Evolutionary conservation across 495 filamentous ascomycete species (phyloP), one percentile per base, ranked within the genome.

Genomic region (Cercophora newfieldiana): DNA sequence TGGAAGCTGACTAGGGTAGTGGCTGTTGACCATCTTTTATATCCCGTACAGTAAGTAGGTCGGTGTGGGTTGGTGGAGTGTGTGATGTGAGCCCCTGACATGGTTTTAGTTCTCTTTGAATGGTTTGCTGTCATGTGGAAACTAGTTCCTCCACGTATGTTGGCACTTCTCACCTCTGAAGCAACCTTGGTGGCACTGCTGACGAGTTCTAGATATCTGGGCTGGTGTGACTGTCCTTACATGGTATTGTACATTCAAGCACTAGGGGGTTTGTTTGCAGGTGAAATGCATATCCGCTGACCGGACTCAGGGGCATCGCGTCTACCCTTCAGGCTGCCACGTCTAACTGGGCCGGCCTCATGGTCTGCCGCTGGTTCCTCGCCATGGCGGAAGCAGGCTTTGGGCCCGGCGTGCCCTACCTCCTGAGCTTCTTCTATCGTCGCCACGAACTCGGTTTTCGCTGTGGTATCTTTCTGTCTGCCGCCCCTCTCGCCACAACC

Each of bases 361-460:
- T 94, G 82, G 82, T 82, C 12, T 80, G 86, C 30, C 85, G 91
- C 1, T 90, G 88, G 61, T 79, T 92, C 24, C 80, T 94, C 18
- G 91, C 89, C 22, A 78, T 82, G 12, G 83, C 86, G 48, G 91
- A 94, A 73, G 86, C 86, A 10, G 89, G 83, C 0, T 94, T 86
- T 67, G 90, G 86, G 5, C 90, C 90, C 8, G 87, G 87, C 1
- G 80, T 92, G 4, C 90, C 90, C 0, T 94, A 88, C 64, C 78
- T 93, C 0, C 81, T 96, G 0, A 90, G 87, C 0, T 94, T 94
- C 78, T 96, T 96, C 80, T 97, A 96, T 69, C 85, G 88, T 28
- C 82, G 93, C 6, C 83, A 88, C 53, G 92, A 94, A 71, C 75
- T 96, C 1, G 93, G 92, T 19, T 75, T 96, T 25, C 85, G 93